Evolutionary conservation across 2,329 filamentous ascomycete genomes (phyloP), one percentile per base, ranked within the genome.

Genomic region (Aspergillus sp.): DNA sequence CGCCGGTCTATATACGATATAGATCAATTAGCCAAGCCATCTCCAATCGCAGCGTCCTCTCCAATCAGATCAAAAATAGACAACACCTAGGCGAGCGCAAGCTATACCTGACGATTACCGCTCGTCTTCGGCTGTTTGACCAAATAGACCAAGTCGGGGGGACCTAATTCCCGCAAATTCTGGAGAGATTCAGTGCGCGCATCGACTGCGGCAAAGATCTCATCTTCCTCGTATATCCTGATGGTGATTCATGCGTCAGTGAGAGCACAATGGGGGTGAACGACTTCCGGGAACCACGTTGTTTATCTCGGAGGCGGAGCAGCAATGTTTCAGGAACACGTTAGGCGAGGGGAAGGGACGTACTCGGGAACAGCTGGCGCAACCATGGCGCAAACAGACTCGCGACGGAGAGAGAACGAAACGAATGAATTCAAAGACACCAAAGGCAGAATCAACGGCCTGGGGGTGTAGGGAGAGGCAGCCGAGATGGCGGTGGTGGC

Each of bases 131-230:
- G 81, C 65, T 86, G 83, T 69, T 97, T 97, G 64, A 96, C 84
- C 52, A 99, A 83, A 75, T 99, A 94, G 36, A 97, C 93, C 23
- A 99, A 82, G 74, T 99, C 94, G 49, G 94, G 94, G 21, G 94
- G 94, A 40, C 94, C 94, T 53, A 99, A 84, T 80, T 99, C 94
- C 68, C 94, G 88, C 58, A 99, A 81, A 45, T 86, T 84, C 61
- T 88, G 82, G 36, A 99, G 83, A 41, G 89, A 89, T 69, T 99
- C 94, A 63, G 93, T 96, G 71, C 94, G 88, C 64, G 91, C 87
- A 69, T 97, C 92, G 72, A 97, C 88, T 48, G 93, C 90, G 64
- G 96, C 69, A 57, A 69, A 91, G 69, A 96, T 88, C 57, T 95
- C 82, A 59, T 94, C 84, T 75, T 97, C 91, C 77, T 99, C 94